Percentiles rank a stretch among this genome's conserved stretches.
Evolutionary conservation across 257 asterid genomes (phyloP).

Genomic region (Nyctanthes arbortristis): DNA sequence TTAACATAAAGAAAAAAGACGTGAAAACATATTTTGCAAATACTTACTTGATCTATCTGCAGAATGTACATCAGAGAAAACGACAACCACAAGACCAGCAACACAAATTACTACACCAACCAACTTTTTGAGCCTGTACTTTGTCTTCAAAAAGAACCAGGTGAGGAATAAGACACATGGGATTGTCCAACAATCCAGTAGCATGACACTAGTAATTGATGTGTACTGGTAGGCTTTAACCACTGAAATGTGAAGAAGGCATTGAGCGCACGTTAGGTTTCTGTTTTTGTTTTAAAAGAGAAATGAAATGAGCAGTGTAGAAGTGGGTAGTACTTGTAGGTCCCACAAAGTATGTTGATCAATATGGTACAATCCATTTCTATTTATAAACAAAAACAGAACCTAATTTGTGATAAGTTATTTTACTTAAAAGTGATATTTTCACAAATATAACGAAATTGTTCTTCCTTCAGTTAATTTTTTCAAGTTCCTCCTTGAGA

Average conservation of each 20-base stretch:
- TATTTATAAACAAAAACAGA: no score
- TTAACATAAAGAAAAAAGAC: neutral
- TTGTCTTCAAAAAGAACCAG: constrained; percentile 84
- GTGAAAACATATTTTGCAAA: neutral
- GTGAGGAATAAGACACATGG: constrained; percentile 89
- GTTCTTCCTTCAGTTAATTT: no score
- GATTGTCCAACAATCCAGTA: constrained; percentile 95
- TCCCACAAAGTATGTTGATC: no score
- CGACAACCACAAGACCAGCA: constrained; percentile 77
- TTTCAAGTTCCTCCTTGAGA: no score
- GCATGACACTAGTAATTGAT: constrained; percentile 89
- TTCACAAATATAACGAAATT: no score
- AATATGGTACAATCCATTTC: no score
- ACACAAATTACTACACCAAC: constrained; percentile 66
- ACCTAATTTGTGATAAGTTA: no score
- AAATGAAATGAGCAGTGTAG: no score
- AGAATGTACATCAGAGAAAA: constrained; percentile 87
- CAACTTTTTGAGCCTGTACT: constrained; percentile 59
- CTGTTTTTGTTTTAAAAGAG: no score
- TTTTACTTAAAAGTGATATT: no score
- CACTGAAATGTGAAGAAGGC: constrained; percentile 48
- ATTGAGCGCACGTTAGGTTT: no score
- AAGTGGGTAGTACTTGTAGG: no score
- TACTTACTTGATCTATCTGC: constrained; percentile 72
- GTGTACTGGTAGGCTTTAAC: constrained; percentile 97